Evolutionary conservation across 148 eudicot species (phyloP), one percentile per base, ranked within the genome.

Genomic region (Amaranthus cruentus): DNA sequence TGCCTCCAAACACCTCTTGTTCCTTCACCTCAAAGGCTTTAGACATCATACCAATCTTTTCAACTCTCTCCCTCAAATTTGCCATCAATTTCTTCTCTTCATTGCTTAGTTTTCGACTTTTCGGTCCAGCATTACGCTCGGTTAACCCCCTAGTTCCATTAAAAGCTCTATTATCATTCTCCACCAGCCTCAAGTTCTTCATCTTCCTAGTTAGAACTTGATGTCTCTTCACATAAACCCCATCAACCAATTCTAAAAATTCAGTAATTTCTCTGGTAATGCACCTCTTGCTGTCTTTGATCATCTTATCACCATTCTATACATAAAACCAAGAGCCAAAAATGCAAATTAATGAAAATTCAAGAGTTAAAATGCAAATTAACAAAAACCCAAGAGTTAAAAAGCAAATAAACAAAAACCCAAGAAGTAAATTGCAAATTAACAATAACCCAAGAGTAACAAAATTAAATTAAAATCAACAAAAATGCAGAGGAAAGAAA

Each of bases 251-350:
- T 48, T 85, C 89, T 71, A 90, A 68, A 77, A 90, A 87, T 11
- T 73, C 83, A 72, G 68, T 80, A 70, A 93, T 79, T 47, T 93
- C 98, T 76, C 81, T 73, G 73, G 78, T 86, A 51, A 93, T 67
- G 14, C 89, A 81, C 51, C 78, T 84, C 80, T 87, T 93, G 78
- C 91, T 88, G 70, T 90, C 90, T 77, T 93, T 86, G 79, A 91
- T 85, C 96, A 91, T 85, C 47, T 87, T 80, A 81, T 95, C 97
- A 75, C 78, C 85, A 71, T 92, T 89, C 98, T 95, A 85, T 65
- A 60, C 57, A 72, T 57, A 82, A 77, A 49, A 52, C 76, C 81
- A 61, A n/a, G 18, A 78, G 66, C 28, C 42, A 51, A 70, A 9
- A 55, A 56, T 6, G 7, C 47, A 66, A 74, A 47, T 18, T 72